These are phyloP conservation scores for Cinchona pubescens DNA, from an alignment of 257 asterid genomes.

Conservation along the genomic window DNA sequence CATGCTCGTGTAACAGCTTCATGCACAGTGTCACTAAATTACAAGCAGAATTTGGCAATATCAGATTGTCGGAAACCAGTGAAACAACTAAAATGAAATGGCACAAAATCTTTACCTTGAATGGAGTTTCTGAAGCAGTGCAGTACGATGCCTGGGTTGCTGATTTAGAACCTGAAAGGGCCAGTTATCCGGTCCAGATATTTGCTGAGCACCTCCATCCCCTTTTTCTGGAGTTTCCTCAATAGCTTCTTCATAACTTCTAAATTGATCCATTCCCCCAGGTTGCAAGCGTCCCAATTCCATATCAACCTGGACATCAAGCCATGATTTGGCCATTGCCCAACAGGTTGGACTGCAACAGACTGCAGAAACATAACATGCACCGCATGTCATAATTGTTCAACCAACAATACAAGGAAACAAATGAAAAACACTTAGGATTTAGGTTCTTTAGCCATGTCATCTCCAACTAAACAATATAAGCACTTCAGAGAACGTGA, in stretches of 20 bases:
- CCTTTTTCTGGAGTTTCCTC: slow-evolving; percentile 67
- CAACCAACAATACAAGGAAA: not conserved
- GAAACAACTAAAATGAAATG: slow-evolving; percentile 18
- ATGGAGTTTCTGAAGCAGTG: slow-evolving; percentile 98
- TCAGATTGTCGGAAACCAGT: slow-evolving; percentile 20
- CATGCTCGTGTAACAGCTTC: slow-evolving; percentile 94
- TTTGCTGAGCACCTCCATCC: slow-evolving; percentile 47
- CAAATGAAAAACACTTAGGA: not conserved
- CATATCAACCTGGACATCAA: slow-evolving; percentile 85
- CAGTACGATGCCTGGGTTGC: slow-evolving; percentile 81
- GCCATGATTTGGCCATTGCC: slow-evolving; percentile 99
- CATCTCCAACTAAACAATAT: not conserved
- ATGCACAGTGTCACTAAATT: slow-evolving; percentile 72
- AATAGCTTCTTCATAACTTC: slow-evolving; percentile 71
- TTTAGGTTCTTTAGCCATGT: not conserved
- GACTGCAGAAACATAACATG: slow-evolving; percentile 57
- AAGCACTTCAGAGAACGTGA: not conserved
- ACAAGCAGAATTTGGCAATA: slow-evolving; percentile 17
- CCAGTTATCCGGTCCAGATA: slow-evolving; percentile 72
- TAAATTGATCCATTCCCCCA: slow-evolving; percentile 55
- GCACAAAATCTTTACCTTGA: slow-evolving; percentile 57
- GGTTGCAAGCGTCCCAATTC: slow-evolving; percentile 58
- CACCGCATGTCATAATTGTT: slow-evolving; percentile 7
- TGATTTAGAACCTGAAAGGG: slow-evolving; percentile 87
- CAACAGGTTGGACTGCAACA: no score